A percentile compares a stretch with the other conserved stretches of the same genome.
These are phyloP conservation scores for Cryphonectria radicalis DNA, from an alignment of 2,329 filamentous ascomycete genomes.

Conservation along the genomic window DNA sequence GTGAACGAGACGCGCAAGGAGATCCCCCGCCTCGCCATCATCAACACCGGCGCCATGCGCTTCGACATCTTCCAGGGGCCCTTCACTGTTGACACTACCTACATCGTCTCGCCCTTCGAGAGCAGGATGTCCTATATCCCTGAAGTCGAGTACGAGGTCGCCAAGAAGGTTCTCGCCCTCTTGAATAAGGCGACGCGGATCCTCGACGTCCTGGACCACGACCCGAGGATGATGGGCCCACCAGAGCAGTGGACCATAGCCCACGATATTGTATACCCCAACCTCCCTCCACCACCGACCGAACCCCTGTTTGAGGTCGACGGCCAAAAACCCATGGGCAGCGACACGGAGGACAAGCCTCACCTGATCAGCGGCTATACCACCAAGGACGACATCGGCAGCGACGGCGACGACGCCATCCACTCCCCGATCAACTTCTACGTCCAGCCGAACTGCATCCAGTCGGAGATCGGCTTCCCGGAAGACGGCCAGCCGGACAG, in stretches of 20 bases:
- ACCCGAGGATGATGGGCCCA: constrained; percentile 53
- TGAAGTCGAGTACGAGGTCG: constrained; percentile 78
- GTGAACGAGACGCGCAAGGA: constrained; percentile 60
- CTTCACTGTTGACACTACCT: constrained; percentile 88
- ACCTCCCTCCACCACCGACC: constrained; percentile 24
- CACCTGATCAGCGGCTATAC: constrained; percentile 75
- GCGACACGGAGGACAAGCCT: constrained; percentile 40
- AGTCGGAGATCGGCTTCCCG: constrained; percentile 68
- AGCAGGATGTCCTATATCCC: constrained; percentile 77
- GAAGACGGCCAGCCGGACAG: constrained; percentile 60
- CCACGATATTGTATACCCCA: constrained; percentile 36
- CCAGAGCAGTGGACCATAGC: constrained; percentile 49
- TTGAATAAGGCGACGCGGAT: constrained; percentile 61
- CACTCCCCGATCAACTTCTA: constrained; percentile 78
- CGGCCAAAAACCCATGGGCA: constrained; percentile 40
- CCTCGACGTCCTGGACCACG: constrained; percentile 42
- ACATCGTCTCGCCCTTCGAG: constrained; percentile 84
- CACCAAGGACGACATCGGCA: constrained; percentile 81
- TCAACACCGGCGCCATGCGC: constrained; percentile 89
- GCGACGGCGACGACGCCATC: constrained; percentile 87
- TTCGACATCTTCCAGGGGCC: constrained; percentile 94
- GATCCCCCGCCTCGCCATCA: constrained; percentile 70
- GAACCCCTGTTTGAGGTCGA: constrained; percentile 10
- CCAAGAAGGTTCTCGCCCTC: constrained; percentile 67
- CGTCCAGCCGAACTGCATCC: constrained; percentile 80